phyloP scores from a whole-genome alignment of 208 protist genomes.

The Trypanosoma brucei region DNA sequence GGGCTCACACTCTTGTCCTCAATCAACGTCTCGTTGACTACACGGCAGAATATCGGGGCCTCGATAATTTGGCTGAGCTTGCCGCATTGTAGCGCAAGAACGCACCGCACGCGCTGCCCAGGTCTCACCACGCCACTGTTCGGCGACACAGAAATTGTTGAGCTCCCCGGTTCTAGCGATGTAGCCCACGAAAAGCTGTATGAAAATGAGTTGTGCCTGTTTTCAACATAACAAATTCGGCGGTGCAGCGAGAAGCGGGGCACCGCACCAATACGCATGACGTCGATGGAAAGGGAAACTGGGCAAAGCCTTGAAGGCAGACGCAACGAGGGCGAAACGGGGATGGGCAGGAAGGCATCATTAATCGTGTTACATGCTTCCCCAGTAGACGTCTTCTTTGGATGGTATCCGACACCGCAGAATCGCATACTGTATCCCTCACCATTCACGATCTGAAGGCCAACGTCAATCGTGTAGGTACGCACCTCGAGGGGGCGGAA shows the following conservation, averaged over 20 bases:
- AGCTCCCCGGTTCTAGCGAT: slow-evolving; percentile 43
- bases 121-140: slow-evolving; percentile 46
- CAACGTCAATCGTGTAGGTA: slow-evolving; percentile 61
- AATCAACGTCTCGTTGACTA: slow-evolving; percentile 35
- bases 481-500: slow-evolving; percentile 87
- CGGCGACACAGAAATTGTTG: slow-evolving; percentile 43
- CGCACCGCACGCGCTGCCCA: slow-evolving; percentile 37
- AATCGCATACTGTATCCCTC: slow-evolving; percentile 76
- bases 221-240: slow-evolving; percentile 57
- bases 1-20: neutral
- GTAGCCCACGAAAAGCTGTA: slow-evolving; percentile 64
- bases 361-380: slow-evolving; percentile 32
- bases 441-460: slow-evolving; percentile 42
- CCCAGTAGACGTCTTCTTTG: slow-evolving; percentile 30
- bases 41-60: slow-evolving; percentile 48
- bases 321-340: slow-evolving; percentile 20
- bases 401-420: slow-evolving; percentile 76
- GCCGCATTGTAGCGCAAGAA: slow-evolving; percentile 65
- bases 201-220: slow-evolving; percentile 42
- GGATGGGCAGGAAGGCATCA: slow-evolving; percentile 50
- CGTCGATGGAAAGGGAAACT: slow-evolving; percentile 67
- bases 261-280: slow-evolving; percentile 60
- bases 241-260: slow-evolving; percentile 83
- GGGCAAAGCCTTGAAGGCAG: slow-evolving; percentile 26
- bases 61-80: slow-evolving; percentile 76